Evolutionary conservation across 306 rosid genomes (phyloP).

Genomic region (Cucurbita argyrosperma): DNA sequence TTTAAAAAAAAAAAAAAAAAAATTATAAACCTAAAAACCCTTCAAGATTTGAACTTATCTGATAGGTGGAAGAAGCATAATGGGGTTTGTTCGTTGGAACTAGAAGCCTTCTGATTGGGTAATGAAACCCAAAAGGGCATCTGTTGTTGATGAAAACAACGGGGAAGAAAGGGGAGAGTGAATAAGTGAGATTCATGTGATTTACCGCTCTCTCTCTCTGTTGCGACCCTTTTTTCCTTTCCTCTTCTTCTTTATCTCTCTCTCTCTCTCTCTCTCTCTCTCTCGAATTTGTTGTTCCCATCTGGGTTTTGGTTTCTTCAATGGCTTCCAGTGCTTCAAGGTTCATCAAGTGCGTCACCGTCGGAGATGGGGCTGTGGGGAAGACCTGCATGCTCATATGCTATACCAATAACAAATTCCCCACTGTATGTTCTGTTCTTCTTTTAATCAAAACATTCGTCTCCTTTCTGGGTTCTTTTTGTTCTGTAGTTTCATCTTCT

Average conservation of each 20-base stretch:
- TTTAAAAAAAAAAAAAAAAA: too few relatives aligned
- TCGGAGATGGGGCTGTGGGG: constrained; percentile 91
- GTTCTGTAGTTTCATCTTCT: neutral
- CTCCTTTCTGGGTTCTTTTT: neutral
- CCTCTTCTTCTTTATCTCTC: neutral
- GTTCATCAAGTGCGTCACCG: constrained; percentile 87
- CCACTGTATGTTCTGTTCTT: constrained; percentile 46
- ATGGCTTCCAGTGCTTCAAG: constrained; percentile 77
- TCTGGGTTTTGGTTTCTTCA: constrained; percentile 7
- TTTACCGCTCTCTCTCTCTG: constrained; percentile 12
- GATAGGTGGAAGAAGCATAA: neutral
- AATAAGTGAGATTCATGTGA: constrained; percentile 73
- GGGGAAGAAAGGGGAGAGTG: neutral
- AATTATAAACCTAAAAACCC: too few relatives aligned
- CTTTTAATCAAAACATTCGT: constrained; percentile 14
- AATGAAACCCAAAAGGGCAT: neutral
- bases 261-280: constrained; percentile 7
- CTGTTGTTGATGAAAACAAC: neutral
- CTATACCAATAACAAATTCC: constrained; percentile 84
- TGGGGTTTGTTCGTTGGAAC: neutral
- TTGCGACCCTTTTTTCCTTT: constrained; percentile 14
- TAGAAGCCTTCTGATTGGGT: neutral
- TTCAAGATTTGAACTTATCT: neutral
- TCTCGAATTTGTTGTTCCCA: constrained; percentile 9
- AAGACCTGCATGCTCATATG: constrained; percentile 92